Percentiles rank a stretch among this genome's conserved stretches.
phyloP scores from a whole-genome alignment of 768 basidiomycete genomes.

The Suillus brevipes region DNA sequence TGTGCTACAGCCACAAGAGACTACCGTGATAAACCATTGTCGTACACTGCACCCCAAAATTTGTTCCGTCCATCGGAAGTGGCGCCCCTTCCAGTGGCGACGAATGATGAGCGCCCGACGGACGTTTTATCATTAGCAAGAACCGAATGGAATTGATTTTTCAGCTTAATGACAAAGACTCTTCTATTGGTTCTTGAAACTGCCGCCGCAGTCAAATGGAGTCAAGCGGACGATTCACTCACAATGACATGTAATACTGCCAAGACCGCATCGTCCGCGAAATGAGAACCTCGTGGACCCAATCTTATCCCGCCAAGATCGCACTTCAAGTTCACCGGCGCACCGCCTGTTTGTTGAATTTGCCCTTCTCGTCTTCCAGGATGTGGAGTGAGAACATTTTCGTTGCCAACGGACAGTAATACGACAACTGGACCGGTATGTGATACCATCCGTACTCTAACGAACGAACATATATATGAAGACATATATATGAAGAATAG shows the following conservation, averaged over 20 bases:
- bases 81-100: neutral
- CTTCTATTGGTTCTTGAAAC: neutral
- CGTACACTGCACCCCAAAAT: neutral
- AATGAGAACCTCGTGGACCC: neutral
- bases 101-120: neutral
- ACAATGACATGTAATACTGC: neutral
- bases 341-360: neutral
- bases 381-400: constrained; percentile 4
- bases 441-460: neutral
- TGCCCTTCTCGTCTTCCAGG: neutral
- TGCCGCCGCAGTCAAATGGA: neutral
- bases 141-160: neutral
- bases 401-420: neutral
- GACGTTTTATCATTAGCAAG: neutral
- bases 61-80: constrained; percentile 3
- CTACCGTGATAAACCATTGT: neutral
- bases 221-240: neutral
- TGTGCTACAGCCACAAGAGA: neutral
- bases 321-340: neutral
- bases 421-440: neutral
- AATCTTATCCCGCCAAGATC: constrained; percentile 8
- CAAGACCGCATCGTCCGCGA: neutral
- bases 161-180: neutral
- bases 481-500: constrained; percentile 1
- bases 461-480: neutral